Base-by-base conservation (phyloP, 345 rosid genomes). In the Ceriops tagal region DNA sequence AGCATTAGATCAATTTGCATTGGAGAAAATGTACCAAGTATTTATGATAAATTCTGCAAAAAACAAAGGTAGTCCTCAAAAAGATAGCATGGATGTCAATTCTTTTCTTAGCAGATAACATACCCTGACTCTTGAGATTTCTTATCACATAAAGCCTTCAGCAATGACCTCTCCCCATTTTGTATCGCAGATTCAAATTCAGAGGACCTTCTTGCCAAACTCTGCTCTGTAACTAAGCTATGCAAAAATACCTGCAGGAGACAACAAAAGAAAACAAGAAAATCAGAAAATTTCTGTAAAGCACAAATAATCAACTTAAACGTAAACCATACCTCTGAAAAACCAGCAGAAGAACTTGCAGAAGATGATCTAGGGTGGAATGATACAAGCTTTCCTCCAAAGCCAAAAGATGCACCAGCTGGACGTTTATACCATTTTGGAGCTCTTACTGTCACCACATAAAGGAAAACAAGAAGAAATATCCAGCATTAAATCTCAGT, bases 391-490 rank as follows among this genome's bases (percentile, higher is more conserved):
- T 96, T 90, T 75, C 99, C 99, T 56, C 98, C 98, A 86, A 96
- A 92, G 65, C 97, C 98, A 89, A 90, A 96, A 71, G 98, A 92
- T 49, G 84, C 92, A 53, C 99, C 99, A 68, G 84, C 96, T 20
- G 96, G 91, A 61, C 98, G 86, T 76, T 86, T 90, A 65, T 82
- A 90, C 99, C 99, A 96, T 82, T 90, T 92, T 74, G 99, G 99
- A 75, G 99, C 99, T 83, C 84, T 86, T 65, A 89, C 56, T 63
- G 93, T 74, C 58, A 75, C 98, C 84, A 83, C 74, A 69, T 8
- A 24, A 15, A 53, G 35, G 49, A 28, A 18, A 47, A 72, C 69
- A 62, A 65, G 64, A 62, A 65, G 64, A 60, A 39, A 71, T 64
- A 21, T 53, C 30, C 51, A 24, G 31, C 21, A 61, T 13, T 22